Conservation (phyloP, 2,329 filamentous ascomycete genomes). For the Metarhizium brunneum region DNA sequence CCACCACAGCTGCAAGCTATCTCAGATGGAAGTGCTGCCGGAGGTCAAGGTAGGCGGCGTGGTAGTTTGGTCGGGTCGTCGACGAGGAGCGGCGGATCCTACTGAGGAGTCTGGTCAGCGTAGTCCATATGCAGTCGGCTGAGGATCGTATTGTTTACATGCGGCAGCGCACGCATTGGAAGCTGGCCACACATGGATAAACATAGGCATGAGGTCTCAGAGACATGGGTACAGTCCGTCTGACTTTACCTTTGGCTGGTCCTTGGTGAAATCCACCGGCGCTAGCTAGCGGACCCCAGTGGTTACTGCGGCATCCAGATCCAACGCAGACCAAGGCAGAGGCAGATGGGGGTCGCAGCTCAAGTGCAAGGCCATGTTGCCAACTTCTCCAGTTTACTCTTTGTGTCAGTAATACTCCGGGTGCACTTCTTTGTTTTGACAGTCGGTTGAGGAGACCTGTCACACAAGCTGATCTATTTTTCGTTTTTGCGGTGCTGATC, state of each 20-base stretch:
- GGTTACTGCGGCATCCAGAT: constrained; percentile 16
- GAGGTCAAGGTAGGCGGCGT: neutral
- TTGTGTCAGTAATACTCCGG: neutral
- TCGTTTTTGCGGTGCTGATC: neutral
- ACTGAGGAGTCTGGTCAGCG: neutral
- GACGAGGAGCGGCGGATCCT: neutral
- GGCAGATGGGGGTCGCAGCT: neutral
- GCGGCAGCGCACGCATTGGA: neutral
- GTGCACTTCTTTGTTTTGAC: neutral
- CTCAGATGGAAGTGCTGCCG: neutral
- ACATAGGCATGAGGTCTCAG: neutral
- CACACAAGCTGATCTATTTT: neutral
- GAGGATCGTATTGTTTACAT: neutral
- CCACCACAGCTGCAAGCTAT: neutral
- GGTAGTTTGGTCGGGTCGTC: neutral
- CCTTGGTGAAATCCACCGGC: neutral
- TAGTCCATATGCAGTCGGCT: neutral
- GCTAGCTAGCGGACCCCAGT: constrained; percentile 6
- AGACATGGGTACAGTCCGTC: neutral
- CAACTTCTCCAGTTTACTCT: neutral
- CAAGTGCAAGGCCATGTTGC: neutral
- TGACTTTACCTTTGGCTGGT: neutral
- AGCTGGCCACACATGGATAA: neutral
- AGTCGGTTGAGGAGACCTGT: neutral
- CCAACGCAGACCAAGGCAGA: constrained; percentile 1